Evolutionary conservation across 2,329 filamentous ascomycete genomes (phyloP).

Genomic region (Cercospora sojina): DNA sequence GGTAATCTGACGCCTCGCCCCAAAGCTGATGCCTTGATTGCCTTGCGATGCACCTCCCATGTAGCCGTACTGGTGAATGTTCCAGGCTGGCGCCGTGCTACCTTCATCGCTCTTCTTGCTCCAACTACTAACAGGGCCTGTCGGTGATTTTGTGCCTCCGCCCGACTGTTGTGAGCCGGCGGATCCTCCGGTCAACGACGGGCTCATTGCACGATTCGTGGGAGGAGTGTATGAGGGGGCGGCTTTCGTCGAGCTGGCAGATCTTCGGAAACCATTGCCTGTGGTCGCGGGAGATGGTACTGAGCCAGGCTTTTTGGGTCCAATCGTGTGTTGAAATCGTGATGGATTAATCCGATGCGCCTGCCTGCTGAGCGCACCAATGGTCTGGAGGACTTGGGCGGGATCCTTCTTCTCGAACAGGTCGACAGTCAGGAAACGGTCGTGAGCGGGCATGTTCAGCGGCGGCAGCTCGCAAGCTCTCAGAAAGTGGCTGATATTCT

Average conservation of each 20-base stretch:
- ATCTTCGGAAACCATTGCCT: conserved; percentile 25
- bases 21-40: conserved; percentile 90
- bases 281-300: conserved; percentile 33
- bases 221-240: conserved; percentile 33
- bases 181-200: conserved; percentile 51
- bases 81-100: conserved; percentile 87
- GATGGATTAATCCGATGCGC: conserved; percentile 73
- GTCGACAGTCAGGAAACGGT: conserved; percentile 95
- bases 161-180: conserved; percentile 56
- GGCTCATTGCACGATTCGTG: conserved; percentile 43
- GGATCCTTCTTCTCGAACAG: conserved; percentile 95
- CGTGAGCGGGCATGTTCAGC: conserved; percentile 84
- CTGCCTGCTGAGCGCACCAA: conserved; percentile 85
- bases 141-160: conserved; percentile 40
- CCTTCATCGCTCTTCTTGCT: conserved; percentile 80
- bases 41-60: conserved; percentile 97
- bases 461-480: conserved; percentile 81
- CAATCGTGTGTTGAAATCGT: conserved; percentile 73
- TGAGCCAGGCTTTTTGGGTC: conserved; percentile 62
- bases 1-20: conserved; percentile 88
- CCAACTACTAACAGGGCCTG: conserved; percentile 77
- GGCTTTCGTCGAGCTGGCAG: conserved; percentile 31
- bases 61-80: conserved; percentile 97
- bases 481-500: conserved; percentile 97
- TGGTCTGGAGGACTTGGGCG: conserved; percentile 89